A percentile compares a stretch with the other conserved stretches of the same genome.
These are phyloP conservation scores for Flaveria linearis DNA, from an alignment of 129 eudicot species.

Conservation along the genomic window DNA sequence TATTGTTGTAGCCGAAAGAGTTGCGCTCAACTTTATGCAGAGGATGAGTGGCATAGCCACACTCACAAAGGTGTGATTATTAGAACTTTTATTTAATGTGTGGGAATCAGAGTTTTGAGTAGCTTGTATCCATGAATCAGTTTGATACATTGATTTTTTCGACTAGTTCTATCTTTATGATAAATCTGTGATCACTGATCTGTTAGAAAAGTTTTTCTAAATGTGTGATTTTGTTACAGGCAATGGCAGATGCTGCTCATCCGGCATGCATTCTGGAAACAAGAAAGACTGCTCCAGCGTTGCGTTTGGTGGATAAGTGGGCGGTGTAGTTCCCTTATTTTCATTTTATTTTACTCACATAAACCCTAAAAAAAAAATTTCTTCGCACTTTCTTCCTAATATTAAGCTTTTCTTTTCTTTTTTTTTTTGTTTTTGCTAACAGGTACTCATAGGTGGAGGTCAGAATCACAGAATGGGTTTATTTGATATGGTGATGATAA, in stretches of 20 bases:
- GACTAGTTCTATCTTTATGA: background rate
- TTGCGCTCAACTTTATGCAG: constrained; percentile 94
- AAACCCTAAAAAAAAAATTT: no score
- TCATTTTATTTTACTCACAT: constrained; percentile 12
- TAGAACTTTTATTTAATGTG: background rate
- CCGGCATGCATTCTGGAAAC: constrained; percentile 94
- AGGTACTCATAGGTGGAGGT: constrained; percentile 97
- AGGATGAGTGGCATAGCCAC: constrained; percentile 99
- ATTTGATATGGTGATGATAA: constrained; percentile 96
- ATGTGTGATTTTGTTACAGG: constrained; percentile 46
- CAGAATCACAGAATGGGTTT: constrained; percentile 93
- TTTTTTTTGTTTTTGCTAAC: background rate
- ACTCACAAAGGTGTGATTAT: constrained; percentile 67
- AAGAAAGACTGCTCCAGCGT: constrained; percentile 94
- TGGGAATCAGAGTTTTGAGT: background rate
- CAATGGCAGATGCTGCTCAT: constrained; percentile 91
- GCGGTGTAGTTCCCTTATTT: constrained; percentile 74
- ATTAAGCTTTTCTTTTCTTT: background rate
- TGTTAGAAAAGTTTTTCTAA: background rate
- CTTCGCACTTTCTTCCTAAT: background rate
- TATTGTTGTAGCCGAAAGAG: constrained; percentile 91
- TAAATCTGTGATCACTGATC: background rate
- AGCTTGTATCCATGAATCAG: background rate
- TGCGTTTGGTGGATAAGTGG: constrained; percentile 99
- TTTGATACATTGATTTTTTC: background rate